phyloP scores from a whole-genome alignment of 257 asterid genomes.

The Buddleja alternifolia region DNA sequence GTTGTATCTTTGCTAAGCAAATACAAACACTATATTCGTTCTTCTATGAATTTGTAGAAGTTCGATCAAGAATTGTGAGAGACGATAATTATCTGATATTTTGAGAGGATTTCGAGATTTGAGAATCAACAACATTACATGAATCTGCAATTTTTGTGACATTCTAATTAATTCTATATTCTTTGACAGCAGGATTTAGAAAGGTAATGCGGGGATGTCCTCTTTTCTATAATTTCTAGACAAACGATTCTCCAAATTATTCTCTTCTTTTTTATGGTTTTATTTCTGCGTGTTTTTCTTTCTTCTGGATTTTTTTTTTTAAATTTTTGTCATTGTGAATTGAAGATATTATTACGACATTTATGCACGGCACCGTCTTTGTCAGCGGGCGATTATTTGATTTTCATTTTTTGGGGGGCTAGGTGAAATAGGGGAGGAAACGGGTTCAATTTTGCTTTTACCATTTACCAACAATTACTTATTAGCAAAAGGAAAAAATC shows the following conservation, averaged over 20 bases:
- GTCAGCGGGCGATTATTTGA: slow-evolving; percentile 10
- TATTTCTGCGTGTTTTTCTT: too few relatives aligned
- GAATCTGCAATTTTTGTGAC: background rate
- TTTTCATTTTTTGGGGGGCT: too few relatives aligned
- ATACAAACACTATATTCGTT: background rate
- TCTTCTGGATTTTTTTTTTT: background rate
- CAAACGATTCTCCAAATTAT: background rate
- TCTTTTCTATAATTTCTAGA: background rate
- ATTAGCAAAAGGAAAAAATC: too few relatives aligned
- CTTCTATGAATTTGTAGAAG: slow-evolving; percentile 2
- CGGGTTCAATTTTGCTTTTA: background rate
- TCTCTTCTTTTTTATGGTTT: background rate
- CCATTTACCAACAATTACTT: too few relatives aligned
- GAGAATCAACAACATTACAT: slow-evolving; percentile 6
- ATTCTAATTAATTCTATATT: background rate
- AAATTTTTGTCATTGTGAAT: background rate
- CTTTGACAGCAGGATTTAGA: slow-evolving; percentile 14
- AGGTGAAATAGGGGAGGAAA: background rate
- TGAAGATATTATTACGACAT: background rate
- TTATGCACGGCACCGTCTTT: background rate
- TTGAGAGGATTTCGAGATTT: slow-evolving; percentile 11
- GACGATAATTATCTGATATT: background rate
- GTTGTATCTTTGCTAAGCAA: background rate
- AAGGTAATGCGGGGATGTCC: slow-evolving; percentile 27
- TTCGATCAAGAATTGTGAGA: slow-evolving; percentile 24